A percentile compares a stretch with the other conserved stretches of the same genome.
phyloP scores from a whole-genome alignment of 805 yeast species.

The Lachancea dasiensis region DNA sequence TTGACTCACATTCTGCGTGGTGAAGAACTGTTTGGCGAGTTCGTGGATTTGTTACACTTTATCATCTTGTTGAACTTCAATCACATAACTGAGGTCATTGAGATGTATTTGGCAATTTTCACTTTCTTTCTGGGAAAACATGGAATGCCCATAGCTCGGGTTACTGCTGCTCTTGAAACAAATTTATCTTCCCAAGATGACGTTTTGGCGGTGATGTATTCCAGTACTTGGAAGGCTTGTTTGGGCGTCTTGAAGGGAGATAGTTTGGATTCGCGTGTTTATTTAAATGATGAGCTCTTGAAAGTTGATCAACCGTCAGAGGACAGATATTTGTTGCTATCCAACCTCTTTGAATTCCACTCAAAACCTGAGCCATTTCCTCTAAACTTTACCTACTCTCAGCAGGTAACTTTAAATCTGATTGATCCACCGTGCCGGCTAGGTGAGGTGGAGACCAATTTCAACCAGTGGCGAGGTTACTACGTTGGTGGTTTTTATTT shows the following conservation, averaged over 20 bases:
- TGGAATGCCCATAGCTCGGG: too few relatives aligned
- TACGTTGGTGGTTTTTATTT: conserved; percentile 10
- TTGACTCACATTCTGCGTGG: conserved; percentile 13
- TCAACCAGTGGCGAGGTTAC: conserved; percentile 16
- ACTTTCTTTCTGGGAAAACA: conserved; percentile 8
- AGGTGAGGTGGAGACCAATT: conserved; percentile 12
- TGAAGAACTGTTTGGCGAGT: conserved; percentile 15
- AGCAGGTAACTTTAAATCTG: conserved; percentile 8
- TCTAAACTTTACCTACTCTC: conserved; percentile 6
- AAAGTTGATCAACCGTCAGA: conserved; percentile 3
- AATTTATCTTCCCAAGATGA: too few relatives aligned
- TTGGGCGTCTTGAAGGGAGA: conserved; percentile 13
- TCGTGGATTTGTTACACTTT: conserved; percentile 9
- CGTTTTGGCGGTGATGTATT: too few relatives aligned
- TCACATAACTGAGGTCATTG: conserved; percentile 6
- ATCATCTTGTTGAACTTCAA: conserved; percentile 10
- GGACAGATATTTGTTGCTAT: conserved; percentile 14
- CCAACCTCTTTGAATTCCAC: conserved; percentile 15
- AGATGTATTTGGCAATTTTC: conserved; percentile 15
- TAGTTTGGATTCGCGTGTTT: conserved; percentile 8
- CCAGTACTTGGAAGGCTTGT: conserved; percentile 14
- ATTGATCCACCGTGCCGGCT: conserved; percentile 6
- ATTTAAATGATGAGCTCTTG: conserved; percentile 14
- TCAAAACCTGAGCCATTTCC: conserved; percentile 8
- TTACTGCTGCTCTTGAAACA: background rate